Evolutionary conservation across 176 grass and related monocot species (phyloP).

Genomic region (Microstegium vimineum): DNA sequence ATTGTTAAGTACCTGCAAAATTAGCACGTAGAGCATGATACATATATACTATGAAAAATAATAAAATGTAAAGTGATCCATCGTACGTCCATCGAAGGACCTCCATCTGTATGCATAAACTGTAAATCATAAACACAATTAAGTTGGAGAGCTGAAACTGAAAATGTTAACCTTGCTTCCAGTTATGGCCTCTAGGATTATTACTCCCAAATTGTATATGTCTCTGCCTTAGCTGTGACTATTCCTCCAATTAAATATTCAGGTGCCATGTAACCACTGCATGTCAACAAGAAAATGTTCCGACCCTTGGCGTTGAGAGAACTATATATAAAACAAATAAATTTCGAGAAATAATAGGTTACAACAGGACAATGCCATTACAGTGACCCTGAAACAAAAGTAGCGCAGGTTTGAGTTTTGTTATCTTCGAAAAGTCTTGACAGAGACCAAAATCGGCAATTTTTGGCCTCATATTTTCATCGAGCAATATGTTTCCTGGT

Average conservation of each 20-base stretch:
- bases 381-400: not conserved
- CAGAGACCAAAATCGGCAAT: conserved; percentile 21
- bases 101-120: not conserved
- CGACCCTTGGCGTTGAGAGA: not conserved
- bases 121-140: not conserved
- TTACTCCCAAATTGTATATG: conserved; percentile 55
- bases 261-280: conserved; percentile 27
- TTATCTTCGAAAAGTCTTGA: too few relatives aligned
- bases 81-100: not conserved
- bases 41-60: not conserved
- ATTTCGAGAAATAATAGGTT: not conserved
- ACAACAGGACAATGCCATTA: not conserved
- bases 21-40: not conserved
- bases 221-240: conserved; percentile 4
- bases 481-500: not conserved
- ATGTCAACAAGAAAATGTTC: not conserved
- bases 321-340: not conserved
- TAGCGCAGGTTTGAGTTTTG: not conserved
- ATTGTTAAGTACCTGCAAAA: not conserved
- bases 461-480: conserved; percentile 1
- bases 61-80: not conserved
- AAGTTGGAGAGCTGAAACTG: not conserved
- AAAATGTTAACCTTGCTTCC: not conserved
- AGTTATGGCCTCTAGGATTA: conserved; percentile 51
- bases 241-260: not conserved